phyloP scores from a whole-genome alignment of 805 yeast species.

The Myxozyma geophila region DNA sequence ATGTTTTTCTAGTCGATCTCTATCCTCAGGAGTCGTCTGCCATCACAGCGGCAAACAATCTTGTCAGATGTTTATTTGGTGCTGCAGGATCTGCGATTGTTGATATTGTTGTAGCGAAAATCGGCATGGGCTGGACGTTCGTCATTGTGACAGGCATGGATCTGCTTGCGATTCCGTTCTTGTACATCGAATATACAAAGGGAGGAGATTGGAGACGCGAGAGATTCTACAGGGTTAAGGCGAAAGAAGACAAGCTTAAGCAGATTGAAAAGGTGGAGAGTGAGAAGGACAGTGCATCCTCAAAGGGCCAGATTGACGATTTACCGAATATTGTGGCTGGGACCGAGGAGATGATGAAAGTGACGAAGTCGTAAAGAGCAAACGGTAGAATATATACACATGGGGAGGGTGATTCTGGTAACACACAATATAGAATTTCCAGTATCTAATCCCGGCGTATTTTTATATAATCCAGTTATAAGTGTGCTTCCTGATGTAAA shows the following conservation, averaged over 20 bases:
- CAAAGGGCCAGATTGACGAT: background rate
- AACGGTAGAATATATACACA: too few species aligned
- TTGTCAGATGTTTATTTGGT: conserved; percentile 69
- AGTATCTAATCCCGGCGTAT: too few species aligned
- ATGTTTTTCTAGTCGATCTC: conserved; percentile 74
- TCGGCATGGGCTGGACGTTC: conserved; percentile 82
- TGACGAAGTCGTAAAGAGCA: too few species aligned
- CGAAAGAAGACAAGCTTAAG: background rate
- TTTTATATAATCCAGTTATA: too few species aligned
- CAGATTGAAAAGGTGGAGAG: conserved; percentile 4
- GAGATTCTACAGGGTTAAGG: conserved; percentile 14
- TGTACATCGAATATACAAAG: conserved; percentile 15
- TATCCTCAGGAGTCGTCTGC: conserved; percentile 74
- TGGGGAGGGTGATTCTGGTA: too few species aligned
- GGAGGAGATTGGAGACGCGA: conserved; percentile 32
- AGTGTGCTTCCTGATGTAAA: too few species aligned
- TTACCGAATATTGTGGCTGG: background rate
- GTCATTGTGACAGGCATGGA: conserved; percentile 59
- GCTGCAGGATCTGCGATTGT: conserved; percentile 75
- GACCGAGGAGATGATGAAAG: too few species aligned
- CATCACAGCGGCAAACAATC: conserved; percentile 72
- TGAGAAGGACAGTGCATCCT: background rate
- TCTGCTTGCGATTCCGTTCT: conserved; percentile 21
- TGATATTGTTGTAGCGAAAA: conserved; percentile 58
- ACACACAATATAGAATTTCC: too few species aligned